Percentiles rank a stretch among this genome's conserved stretches.
Evolutionary conservation across 805 yeast genomes (phyloP).

Genomic region (Metschnikowia sp.): DNA sequence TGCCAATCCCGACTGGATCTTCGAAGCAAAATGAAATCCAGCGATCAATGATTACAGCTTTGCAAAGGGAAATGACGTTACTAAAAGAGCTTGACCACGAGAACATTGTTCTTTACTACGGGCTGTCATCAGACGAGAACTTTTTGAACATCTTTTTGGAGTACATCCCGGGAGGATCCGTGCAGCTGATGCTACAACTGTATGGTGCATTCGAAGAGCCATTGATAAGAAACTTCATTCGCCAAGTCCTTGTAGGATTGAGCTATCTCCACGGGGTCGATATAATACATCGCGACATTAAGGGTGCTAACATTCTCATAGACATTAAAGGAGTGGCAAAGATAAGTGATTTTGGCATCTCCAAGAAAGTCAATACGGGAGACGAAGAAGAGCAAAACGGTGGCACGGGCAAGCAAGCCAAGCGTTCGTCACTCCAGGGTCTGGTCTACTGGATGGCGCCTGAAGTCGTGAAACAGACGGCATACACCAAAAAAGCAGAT

Average conservation of each 20-base stretch:
- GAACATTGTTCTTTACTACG: constrained; percentile 88
- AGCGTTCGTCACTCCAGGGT: constrained; percentile 85
- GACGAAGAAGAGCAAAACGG: constrained; percentile 16
- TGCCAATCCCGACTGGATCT: constrained; percentile 55
- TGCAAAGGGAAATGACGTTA: constrained; percentile 76
- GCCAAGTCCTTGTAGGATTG: constrained; percentile 74
- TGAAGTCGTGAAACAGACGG: constrained; percentile 91
- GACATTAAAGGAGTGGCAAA: constrained; percentile 80
- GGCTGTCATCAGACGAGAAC: constrained; percentile 74
- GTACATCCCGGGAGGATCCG: constrained; percentile 42
- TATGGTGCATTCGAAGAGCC: constrained; percentile 83
- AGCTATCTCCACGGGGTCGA: constrained; percentile 69
- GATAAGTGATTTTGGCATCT: constrained; percentile 84
- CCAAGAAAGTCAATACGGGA: constrained; percentile 39
- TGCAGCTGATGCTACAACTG: constrained; percentile 64
- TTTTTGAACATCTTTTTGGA: constrained; percentile 70
- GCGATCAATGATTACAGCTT: constrained; percentile 66
- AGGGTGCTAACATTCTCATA: constrained; percentile 82
- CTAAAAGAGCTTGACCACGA: constrained; percentile 81
- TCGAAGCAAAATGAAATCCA: constrained; percentile 29
- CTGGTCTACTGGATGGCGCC: constrained; percentile 97
- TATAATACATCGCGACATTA: constrained; percentile 82
- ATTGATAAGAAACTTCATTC: constrained; percentile 62
- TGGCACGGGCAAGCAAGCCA: constrained; percentile 29
- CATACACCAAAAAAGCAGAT: constrained; percentile 89